Conservation (phyloP, 768 basidiomycete genomes). For the Lentinula guzmanii region DNA sequence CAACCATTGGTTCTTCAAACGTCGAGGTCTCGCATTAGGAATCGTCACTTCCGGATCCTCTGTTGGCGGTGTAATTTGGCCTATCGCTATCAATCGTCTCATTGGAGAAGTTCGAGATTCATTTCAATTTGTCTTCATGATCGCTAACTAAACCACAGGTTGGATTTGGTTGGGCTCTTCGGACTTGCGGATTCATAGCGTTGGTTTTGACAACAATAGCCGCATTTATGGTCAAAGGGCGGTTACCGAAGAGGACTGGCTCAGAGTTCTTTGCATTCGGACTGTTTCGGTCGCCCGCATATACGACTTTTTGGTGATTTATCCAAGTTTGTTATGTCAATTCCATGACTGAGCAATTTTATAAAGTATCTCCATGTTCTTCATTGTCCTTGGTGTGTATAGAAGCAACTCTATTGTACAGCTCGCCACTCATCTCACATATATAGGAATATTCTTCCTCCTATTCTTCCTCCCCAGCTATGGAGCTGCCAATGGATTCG, state of each 20-base stretch:
- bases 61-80: constrained; percentile 15
- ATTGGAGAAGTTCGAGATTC: constrained; percentile 1
- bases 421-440: not conserved
- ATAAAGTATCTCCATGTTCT: not conserved
- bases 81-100: constrained; percentile 11
- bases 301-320: constrained; percentile 12
- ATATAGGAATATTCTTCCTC: constrained; percentile 11
- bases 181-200: constrained; percentile 12
- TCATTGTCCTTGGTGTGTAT: not conserved
- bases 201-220: constrained; percentile 8
- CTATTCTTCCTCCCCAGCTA: constrained; percentile 14
- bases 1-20: constrained; percentile 15
- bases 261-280: constrained; percentile 11
- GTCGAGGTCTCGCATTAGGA: constrained; percentile 13
- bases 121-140: not conserved
- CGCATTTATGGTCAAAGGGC: constrained; percentile 11
- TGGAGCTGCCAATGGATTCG: constrained; percentile 12
- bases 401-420: not conserved
- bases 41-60: constrained; percentile 15
- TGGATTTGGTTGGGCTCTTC: constrained; percentile 14
- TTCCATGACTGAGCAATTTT: no score
- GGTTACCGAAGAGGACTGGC: constrained; percentile 9
- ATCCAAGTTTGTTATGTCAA: no score
- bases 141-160: not conserved
- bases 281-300: constrained; percentile 10